These are phyloP conservation scores for Athelia psychrophila DNA, from an alignment of 1,284 basidiomycete species.

Conservation along the genomic window DNA sequence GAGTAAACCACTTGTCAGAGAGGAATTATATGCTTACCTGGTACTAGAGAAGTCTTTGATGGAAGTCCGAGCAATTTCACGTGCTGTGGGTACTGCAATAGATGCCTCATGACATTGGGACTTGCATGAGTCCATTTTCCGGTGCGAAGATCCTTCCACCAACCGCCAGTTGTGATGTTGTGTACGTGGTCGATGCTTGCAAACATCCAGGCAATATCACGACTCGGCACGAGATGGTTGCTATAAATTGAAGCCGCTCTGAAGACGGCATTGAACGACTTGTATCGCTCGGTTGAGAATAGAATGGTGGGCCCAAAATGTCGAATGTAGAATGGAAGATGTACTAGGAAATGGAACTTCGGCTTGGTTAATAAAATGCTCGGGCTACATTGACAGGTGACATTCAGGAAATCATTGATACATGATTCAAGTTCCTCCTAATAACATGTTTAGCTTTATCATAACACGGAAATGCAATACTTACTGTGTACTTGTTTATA, in stretches of 20 bases:
- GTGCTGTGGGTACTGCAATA: too few species aligned
- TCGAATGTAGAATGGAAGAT: constrained; percentile 7
- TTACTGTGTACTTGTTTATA: constrained; percentile 6
- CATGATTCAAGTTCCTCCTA: too few species aligned
- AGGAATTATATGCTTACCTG: too few species aligned
- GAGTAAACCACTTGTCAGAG: too few species aligned
- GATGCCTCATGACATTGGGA: too few species aligned
- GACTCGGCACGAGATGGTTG: constrained; percentile 13
- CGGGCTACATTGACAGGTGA: background rate
- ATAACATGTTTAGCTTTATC: background rate
- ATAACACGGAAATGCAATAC: background rate
- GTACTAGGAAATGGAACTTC: constrained; percentile 12
- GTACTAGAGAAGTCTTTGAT: too few species aligned
- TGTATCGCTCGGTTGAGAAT: constrained; percentile 5
- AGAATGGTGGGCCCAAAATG: constrained; percentile 9
- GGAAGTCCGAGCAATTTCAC: too few species aligned
- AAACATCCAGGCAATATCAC: constrained; percentile 7
- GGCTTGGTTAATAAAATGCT: constrained; percentile 7
- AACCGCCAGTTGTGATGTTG: constrained; percentile 10
- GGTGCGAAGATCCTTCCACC: background rate
- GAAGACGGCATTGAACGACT: constrained; percentile 10
- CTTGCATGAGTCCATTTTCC: background rate
- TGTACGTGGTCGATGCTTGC: constrained; percentile 1
- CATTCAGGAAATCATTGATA: too few species aligned
- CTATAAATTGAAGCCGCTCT: constrained; percentile 8